phyloP scores from a whole-genome alignment of 176 grass and related monocot genomes.

The Themeda triandra region DNA sequence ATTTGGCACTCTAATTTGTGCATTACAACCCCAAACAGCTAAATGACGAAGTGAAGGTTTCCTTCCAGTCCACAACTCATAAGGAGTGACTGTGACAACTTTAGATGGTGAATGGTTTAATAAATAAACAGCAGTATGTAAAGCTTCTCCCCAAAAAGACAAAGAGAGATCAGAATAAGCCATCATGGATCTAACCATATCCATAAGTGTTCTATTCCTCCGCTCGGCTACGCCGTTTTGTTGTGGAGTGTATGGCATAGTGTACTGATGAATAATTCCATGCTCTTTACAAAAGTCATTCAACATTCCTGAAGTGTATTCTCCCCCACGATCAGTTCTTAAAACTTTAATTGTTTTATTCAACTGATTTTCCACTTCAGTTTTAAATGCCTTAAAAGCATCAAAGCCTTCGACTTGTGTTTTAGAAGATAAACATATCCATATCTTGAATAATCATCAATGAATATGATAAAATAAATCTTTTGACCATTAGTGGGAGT shows the following conservation, averaged over 20 bases:
- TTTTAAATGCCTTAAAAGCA: neutral
- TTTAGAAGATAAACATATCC: neutral
- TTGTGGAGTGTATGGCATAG: neutral
- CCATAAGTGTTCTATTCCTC: neutral
- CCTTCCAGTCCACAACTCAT: neutral
- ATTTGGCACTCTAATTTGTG: neutral
- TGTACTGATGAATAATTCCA: constrained; percentile 15
- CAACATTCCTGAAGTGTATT: constrained; percentile 11
- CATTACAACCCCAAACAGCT: neutral
- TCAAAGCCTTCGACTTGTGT: constrained; percentile 20
- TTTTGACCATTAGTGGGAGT: neutral
- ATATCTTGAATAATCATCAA: constrained; percentile 6
- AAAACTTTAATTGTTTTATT: constrained; percentile 14
- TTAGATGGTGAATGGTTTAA: constrained; percentile 10
- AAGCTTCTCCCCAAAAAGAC: neutral
- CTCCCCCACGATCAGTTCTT: neutral
- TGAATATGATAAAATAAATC: neutral
- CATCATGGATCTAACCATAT: constrained; percentile 11
- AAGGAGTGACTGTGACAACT: neutral
- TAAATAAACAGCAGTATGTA: neutral
- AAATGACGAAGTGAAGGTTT: neutral
- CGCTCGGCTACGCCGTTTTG: neutral
- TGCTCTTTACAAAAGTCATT: neutral
- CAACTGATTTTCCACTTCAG: constrained; percentile 2
- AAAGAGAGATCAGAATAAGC: neutral